These are phyloP conservation scores for Scenedesmus sp. DNA, from an alignment of 163 green algal species.

Conservation along the genomic window DNA sequence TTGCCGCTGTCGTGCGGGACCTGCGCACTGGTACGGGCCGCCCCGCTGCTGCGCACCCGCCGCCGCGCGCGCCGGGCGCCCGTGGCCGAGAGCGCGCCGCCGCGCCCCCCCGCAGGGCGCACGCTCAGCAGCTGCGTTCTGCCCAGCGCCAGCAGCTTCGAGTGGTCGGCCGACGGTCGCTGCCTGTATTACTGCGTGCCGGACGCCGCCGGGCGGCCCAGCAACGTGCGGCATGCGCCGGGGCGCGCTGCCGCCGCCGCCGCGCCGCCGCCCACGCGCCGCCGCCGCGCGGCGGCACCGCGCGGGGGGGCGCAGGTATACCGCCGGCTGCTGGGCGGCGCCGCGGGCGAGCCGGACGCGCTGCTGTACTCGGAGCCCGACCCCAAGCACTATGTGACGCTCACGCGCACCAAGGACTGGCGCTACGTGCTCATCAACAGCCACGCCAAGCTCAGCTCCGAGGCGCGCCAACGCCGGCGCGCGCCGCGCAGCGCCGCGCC, in stretches of 20 bases:
- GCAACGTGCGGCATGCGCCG: conserved; percentile 22
- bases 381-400: conserved; percentile 63
- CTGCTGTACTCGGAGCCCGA: conserved; percentile 64
- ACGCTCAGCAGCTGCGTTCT: conserved; percentile 1
- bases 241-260: background rate
- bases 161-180: conserved; percentile 52
- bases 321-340: background rate
- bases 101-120: background rate
- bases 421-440: conserved; percentile 66
- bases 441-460: conserved; percentile 73
- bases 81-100: background rate
- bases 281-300: no score
- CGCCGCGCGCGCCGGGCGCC: no score
- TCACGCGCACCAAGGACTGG: conserved; percentile 78
- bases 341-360: background rate
- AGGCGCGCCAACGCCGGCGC: conserved; percentile 51
- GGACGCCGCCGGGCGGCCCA: conserved; percentile 52
- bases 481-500: background rate
- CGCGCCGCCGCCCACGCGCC: no score
- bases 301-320: background rate
- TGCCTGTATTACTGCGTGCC: conserved; percentile 52
- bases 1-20: conserved; percentile 42
- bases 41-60: no score
- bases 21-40: conserved; percentile 32
- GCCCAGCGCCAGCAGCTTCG: conserved; percentile 36